A percentile compares a stretch with the other conserved stretches of the same genome.
These are phyloP conservation scores for Gonapodya sp. DNA, from an alignment of 192 early-diverging fungal genomes.

Conservation along the genomic window DNA sequence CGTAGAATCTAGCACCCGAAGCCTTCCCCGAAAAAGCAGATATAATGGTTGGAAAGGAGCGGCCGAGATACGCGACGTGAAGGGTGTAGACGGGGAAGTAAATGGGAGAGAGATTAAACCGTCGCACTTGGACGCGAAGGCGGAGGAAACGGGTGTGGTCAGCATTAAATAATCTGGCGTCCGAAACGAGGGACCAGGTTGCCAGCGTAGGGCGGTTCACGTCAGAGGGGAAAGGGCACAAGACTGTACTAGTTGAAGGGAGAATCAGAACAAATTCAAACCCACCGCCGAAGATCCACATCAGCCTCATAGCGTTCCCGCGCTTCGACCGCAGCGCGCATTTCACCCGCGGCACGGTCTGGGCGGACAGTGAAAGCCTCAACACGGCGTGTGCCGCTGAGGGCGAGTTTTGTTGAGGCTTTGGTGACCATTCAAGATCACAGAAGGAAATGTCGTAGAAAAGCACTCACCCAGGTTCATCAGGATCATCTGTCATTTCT, in stretches of 20 bases:
- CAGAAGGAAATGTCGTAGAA: not conserved
- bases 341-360: not conserved
- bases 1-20: not conserved
- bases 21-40: not conserved
- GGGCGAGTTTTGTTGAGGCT: not conserved
- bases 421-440: no score
- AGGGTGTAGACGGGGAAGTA: constrained; percentile 6
- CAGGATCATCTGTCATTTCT: not conserved
- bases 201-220: no score
- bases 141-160: constrained; percentile 6
- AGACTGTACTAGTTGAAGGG: no score
- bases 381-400: not conserved
- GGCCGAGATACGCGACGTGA: not conserved
- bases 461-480: not conserved
- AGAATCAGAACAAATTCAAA: no score
- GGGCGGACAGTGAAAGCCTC: not conserved
- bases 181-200: no score
- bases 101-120: not conserved
- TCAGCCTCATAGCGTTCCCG: not conserved
- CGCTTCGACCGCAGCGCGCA: not conserved
- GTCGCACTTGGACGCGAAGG: not conserved
- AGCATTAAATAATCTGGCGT: not conserved
- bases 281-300: not conserved
- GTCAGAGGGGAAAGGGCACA: no score
- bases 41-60: not conserved